phyloP scores from a whole-genome alignment of 345 rosid species.

The Rhodamnia rubescens region DNA sequence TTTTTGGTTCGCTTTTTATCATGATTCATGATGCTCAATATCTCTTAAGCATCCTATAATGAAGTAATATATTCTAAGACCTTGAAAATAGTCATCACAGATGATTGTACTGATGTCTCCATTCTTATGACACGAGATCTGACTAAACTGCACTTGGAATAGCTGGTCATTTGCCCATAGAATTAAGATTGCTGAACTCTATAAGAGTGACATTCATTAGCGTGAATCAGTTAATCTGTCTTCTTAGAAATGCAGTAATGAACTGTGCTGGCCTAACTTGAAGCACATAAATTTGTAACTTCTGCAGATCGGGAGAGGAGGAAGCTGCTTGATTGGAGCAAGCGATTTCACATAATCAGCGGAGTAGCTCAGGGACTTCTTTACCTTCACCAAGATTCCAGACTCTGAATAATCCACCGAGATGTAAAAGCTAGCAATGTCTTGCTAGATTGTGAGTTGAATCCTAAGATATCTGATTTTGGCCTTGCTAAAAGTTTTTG shows the following conservation, averaged over 20 bases:
- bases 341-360: conserved; percentile 12
- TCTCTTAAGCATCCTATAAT: not conserved
- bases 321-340: conserved; percentile 15
- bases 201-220: too few species aligned
- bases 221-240: too few species aligned
- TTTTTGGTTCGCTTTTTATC: conserved; percentile 9
- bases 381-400: conserved; percentile 28
- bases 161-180: too few species aligned
- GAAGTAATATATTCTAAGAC: not conserved
- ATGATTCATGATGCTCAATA: too few species aligned
- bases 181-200: too few species aligned
- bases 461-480: conserved; percentile 24
- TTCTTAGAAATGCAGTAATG: too few species aligned
- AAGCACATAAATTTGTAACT: not conserved
- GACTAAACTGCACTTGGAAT: too few species aligned
- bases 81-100: not conserved
- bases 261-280: not conserved
- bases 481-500: conserved; percentile 19
- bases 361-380: conserved; percentile 28
- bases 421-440: conserved; percentile 26
- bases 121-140: too few species aligned
- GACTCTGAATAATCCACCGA: conserved; percentile 18
- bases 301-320: conserved; percentile 9
- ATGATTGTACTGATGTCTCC: too few species aligned
- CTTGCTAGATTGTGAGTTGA: conserved; percentile 19